phyloP scores from a whole-genome alignment of 768 basidiomycete species.

The Pisolithus marmoratus region DNA sequence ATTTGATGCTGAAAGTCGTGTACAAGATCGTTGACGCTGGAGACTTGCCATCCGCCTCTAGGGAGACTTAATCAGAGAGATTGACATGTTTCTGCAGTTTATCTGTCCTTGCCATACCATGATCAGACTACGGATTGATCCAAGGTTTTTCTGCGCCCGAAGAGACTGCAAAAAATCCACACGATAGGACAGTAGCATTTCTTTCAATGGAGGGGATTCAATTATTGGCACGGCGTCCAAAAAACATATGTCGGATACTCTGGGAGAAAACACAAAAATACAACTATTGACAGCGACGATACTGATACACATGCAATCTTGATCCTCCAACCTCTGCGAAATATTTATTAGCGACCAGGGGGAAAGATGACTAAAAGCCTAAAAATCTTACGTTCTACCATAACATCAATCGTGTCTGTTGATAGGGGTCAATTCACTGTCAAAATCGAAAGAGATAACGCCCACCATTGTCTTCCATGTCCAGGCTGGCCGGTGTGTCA shows the following conservation, averaged over 20 bases:
- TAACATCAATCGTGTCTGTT: constrained; percentile 89
- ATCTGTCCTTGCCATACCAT: too few species aligned
- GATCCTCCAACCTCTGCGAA: constrained; percentile 43
- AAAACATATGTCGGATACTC: not conserved
- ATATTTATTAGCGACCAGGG: constrained; percentile 1
- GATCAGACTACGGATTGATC: too few species aligned
- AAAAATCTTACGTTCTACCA: constrained; percentile 81
- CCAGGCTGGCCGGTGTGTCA: constrained; percentile 78
- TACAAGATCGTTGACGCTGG: too few species aligned
- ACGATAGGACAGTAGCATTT: not conserved
- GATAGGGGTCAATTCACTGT: constrained; percentile 4
- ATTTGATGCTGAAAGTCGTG: too few species aligned
- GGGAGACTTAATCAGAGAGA: too few species aligned
- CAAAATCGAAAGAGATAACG: constrained; percentile 3
- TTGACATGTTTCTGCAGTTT: too few species aligned
- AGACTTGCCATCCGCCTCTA: too few species aligned
- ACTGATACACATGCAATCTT: constrained; percentile 3
- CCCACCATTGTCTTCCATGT: constrained; percentile 87
- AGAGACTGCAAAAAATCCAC: not conserved
- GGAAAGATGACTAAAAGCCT: not conserved
- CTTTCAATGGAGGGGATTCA: not conserved
- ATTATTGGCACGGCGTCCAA: not conserved
- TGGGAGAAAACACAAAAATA: not conserved
- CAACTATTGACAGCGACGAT: constrained; percentile 7
- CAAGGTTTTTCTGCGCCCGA: too few species aligned